A percentile compares a stretch with the other conserved stretches of the same genome.
These are phyloP conservation scores for Lupinus albus DNA, from an alignment of 306 rosid species.

Conservation along the genomic window DNA sequence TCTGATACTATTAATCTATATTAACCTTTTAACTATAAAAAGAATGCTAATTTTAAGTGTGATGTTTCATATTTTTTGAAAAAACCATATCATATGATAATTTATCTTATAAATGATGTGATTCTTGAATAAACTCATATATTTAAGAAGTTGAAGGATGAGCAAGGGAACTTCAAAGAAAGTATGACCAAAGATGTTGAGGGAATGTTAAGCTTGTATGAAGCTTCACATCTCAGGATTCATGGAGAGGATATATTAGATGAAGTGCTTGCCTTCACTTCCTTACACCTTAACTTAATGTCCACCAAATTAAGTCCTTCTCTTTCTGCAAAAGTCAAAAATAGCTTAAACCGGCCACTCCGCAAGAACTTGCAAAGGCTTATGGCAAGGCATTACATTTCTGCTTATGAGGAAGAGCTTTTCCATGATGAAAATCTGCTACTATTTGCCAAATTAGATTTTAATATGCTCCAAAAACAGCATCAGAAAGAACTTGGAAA, in stretches of 20 bases:
- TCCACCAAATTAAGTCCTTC: neutral
- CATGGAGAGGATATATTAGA: neutral
- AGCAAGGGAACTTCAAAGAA: neutral
- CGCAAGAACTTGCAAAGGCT: constrained; percentile 35
- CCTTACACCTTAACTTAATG: neutral
- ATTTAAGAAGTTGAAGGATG: neutral
- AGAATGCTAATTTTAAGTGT: no score
- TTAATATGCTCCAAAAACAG: constrained; percentile 41
- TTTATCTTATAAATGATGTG: no score
- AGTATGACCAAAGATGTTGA: neutral
- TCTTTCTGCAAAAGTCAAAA: constrained; percentile 31
- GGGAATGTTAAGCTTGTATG: neutral
- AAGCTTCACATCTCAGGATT: neutral
- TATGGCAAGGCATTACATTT: constrained; percentile 29
- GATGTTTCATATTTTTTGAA: no score
- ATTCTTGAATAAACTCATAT: no score
- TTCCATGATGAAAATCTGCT: constrained; percentile 37
- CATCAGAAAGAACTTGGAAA: neutral
- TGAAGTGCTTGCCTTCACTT: neutral
- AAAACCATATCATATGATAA: no score
- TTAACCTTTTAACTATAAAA: no score
- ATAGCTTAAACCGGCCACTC: constrained; percentile 40
- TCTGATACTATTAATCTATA: no score
- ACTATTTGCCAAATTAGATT: constrained; percentile 43
- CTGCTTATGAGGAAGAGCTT: constrained; percentile 29